Base-by-base conservation (phyloP, 176 grass and related monocot species). In the Aegilops bicornis region DNA sequence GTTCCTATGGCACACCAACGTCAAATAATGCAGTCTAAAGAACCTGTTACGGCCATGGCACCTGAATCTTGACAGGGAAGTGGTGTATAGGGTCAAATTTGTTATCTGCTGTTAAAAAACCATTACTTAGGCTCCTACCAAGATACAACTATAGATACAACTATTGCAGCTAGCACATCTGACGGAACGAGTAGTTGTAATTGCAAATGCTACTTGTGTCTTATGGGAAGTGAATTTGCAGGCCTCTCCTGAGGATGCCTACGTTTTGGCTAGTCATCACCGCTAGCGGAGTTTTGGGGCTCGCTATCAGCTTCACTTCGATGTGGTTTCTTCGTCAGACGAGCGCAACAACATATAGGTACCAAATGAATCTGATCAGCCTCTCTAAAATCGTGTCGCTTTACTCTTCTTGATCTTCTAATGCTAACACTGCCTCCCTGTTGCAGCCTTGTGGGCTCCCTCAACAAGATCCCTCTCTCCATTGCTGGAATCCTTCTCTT, bases 321-420 rank as follows among this genome's bases (percentile, higher is more conserved):
- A 89, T 98, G 91, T 98, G 96, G 96, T 98, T 98, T 92, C 96
- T 98, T 92, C 93, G 88, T 79, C 96, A 98, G 82, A 96, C 96
- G 75, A 93, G 90, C 13, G 96, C 93, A 12, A 98, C 96, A 32
- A 98, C 93, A 64, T 98, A 98, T 70, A 96, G 96, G 96, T 98
- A 89, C 12, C 3, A 20, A 23, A 8, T 73, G 27, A 63, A 67
- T 78, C 36, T 47, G 3, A 69, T 1, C 17, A 32, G 11, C 47
- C 47, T 56, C 33, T 56, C 27, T 7, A 56, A 32, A 32, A 3
- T 22, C 0, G 9, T 10, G 0, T 8, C 27, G 1, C 29, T 13
- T 33, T 7, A 70, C 56, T 69, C 23, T 23, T 66, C 22, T 56
- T 69, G 47, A 60, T 19, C 50, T 45, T 84, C 58, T 73, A 33